Conservation (phyloP, 164 flowering plant species). For the Liquidambar formosana region DNA sequence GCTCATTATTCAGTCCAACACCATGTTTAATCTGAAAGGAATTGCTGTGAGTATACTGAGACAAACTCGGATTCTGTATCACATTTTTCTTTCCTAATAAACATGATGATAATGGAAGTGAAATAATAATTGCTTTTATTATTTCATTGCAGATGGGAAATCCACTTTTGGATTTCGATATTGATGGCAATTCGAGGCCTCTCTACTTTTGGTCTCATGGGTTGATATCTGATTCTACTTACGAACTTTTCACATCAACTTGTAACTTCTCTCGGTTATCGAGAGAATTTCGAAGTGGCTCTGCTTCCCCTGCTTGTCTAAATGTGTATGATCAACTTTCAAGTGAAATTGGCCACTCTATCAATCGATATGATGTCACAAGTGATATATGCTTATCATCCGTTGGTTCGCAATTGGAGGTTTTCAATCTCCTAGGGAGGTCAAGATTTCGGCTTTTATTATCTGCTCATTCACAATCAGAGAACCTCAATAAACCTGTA, state of each 20-base stretch:
- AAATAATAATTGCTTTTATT: no score
- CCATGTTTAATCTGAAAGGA: slow-evolving; percentile 5
- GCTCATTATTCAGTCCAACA: not conserved
- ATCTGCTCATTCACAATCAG: not conserved
- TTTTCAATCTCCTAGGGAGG: not conserved
- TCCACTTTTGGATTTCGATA: not conserved
- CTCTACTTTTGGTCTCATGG: slow-evolving; percentile 1
- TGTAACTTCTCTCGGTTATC: not conserved
- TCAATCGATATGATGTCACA: not conserved
- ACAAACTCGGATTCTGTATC: no score
- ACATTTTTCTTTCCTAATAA: not conserved
- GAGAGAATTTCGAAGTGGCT: not conserved
- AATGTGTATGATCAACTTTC: not conserved
- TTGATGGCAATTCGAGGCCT: not conserved
- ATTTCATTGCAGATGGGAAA: no score
- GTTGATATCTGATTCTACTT: slow-evolving; percentile 1
- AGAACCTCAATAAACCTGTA: not conserved
- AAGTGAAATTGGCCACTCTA: not conserved
- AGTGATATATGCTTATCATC: not conserved
- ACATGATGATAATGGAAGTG: no score
- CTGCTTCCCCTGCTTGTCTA: not conserved
- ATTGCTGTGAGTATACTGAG: not conserved
- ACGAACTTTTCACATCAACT: not conserved
- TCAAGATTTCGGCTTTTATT: not conserved
- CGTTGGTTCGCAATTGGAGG: not conserved